phyloP scores from a whole-genome alignment of 495 filamentous ascomycete genomes.

The Stereocaulon alpinum region DNA sequence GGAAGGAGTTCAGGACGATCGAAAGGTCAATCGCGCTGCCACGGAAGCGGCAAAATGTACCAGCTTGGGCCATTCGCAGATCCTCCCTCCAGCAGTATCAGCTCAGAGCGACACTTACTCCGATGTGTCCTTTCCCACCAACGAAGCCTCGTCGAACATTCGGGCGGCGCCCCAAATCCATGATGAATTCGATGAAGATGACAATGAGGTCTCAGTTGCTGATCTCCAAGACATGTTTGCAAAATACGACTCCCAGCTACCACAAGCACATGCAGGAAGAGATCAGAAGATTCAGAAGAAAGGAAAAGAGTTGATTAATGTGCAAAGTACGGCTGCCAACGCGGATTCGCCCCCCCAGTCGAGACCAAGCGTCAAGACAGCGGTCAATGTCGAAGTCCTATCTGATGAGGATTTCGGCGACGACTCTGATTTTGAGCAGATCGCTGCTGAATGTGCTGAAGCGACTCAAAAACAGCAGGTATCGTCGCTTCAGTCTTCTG shows the following conservation, averaged over 20 bases:
- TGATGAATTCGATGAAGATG: slow-evolving; percentile 54
- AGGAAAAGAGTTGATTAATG: too few species aligned
- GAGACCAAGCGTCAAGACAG: slow-evolving; percentile 9
- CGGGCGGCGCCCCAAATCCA: slow-evolving; percentile 28
- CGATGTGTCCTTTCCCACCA: background rate
- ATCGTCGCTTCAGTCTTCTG: slow-evolving; percentile 27
- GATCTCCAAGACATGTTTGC: slow-evolving; percentile 49
- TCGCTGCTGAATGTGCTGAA: slow-evolving; percentile 42
- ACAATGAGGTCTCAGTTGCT: slow-evolving; percentile 37
- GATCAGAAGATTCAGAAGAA: background rate
- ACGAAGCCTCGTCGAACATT: slow-evolving; percentile 8
- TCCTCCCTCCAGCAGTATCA: background rate
- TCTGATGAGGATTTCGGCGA: slow-evolving; percentile 54
- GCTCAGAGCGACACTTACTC: background rate
- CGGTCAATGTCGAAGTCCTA: slow-evolving; percentile 9
- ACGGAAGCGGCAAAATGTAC: background rate
- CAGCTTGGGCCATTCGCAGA: background rate
- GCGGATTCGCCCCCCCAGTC: background rate
- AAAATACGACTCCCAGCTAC: slow-evolving; percentile 36
- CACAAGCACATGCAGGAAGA: background rate
- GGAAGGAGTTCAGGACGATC: background rate
- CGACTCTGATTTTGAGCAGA: slow-evolving; percentile 54
- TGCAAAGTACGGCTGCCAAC: background rate
- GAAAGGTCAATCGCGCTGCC: background rate
- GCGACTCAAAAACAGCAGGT: slow-evolving; percentile 21